These are phyloP conservation scores for Trichoderma atroviride DNA, from an alignment of 2,329 filamentous ascomycete genomes.

Conservation along the genomic window DNA sequence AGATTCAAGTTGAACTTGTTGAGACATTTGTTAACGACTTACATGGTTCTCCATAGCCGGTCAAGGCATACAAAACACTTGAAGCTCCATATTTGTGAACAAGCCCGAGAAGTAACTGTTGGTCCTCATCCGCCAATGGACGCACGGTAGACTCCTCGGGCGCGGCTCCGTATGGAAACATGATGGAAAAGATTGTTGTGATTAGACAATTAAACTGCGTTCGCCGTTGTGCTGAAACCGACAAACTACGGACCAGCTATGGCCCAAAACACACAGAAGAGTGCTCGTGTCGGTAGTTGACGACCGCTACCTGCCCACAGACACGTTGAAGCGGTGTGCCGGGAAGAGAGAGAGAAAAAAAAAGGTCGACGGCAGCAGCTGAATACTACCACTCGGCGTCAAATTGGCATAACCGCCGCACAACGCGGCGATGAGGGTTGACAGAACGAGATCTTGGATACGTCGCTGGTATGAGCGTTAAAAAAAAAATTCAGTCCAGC, in stretches of 20 bases:
- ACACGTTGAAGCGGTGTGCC: slow-evolving; percentile 1
- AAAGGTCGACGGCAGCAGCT: background rate
- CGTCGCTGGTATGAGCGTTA: background rate
- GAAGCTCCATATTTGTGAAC: slow-evolving; percentile 45
- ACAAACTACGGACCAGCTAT: slow-evolving; percentile 16
- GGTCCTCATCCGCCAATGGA: slow-evolving; percentile 44
- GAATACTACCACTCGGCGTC: slow-evolving; percentile 9
- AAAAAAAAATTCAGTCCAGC: background rate
- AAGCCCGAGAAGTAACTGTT: slow-evolving; percentile 42
- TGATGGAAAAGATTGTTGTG: slow-evolving; percentile 27
- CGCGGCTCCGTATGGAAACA: slow-evolving; percentile 42
- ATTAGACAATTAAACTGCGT: slow-evolving; percentile 5
- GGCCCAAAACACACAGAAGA: background rate
- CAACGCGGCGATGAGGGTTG: slow-evolving; percentile 14
- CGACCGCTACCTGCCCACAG: background rate
- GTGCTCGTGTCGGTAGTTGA: background rate
- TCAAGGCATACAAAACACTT: slow-evolving; percentile 43
- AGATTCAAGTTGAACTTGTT: slow-evolving; percentile 4
- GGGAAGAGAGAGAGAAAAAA: background rate
- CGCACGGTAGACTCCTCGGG: slow-evolving; percentile 42
- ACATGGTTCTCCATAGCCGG: slow-evolving; percentile 43
- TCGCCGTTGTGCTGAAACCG: slow-evolving; percentile 25
- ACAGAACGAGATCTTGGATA: background rate
- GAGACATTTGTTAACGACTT: slow-evolving; percentile 30
- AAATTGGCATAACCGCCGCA: slow-evolving; percentile 22